A percentile compares a stretch with the other conserved stretches of the same genome.
These are phyloP conservation scores for Liriodendron chinense DNA, from an alignment of 164 flowering plant species.

Conservation along the genomic window DNA sequence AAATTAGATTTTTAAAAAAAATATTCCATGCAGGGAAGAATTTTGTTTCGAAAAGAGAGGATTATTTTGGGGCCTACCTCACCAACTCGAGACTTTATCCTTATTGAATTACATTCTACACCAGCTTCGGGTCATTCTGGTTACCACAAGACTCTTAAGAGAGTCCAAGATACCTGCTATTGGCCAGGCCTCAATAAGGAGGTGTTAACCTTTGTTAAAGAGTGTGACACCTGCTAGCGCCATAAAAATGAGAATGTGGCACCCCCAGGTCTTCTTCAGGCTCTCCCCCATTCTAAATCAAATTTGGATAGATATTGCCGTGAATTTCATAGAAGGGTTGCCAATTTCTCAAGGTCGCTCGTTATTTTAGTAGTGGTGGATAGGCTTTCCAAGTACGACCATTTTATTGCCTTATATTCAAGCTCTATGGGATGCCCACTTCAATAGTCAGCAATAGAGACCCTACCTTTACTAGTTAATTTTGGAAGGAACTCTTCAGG, in stretches of 20 bases:
- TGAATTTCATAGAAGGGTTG: constrained; percentile 16
- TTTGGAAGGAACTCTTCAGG: not conserved
- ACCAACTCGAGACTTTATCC: too few species aligned
- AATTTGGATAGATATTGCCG: constrained; percentile 4
- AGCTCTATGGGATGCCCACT: too few species aligned
- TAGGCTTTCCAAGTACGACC: not conserved
- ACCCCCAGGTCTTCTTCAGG: constrained; percentile 4
- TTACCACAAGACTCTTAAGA: too few species aligned
- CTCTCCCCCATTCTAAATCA: constrained; percentile 1
- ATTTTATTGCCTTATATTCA: not conserved
- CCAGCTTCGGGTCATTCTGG: too few species aligned
- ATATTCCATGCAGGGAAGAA: too few species aligned
- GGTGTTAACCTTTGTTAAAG: not conserved
- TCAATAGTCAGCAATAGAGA: not conserved
- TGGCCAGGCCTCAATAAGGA: not conserved
- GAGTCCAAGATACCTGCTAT: too few species aligned
- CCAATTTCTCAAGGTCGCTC: not conserved
- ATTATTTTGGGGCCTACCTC: too few species aligned
- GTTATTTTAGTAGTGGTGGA: constrained; percentile 10
- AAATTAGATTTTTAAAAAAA: too few species aligned
- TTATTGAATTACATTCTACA: too few species aligned
- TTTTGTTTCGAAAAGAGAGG: too few species aligned
- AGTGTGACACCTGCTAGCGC: not conserved
- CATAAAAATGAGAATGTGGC: not conserved
- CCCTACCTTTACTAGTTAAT: not conserved